phyloP scores from a whole-genome alignment of 352 stramenopile species.

The Blastocystis sp. region DNA sequence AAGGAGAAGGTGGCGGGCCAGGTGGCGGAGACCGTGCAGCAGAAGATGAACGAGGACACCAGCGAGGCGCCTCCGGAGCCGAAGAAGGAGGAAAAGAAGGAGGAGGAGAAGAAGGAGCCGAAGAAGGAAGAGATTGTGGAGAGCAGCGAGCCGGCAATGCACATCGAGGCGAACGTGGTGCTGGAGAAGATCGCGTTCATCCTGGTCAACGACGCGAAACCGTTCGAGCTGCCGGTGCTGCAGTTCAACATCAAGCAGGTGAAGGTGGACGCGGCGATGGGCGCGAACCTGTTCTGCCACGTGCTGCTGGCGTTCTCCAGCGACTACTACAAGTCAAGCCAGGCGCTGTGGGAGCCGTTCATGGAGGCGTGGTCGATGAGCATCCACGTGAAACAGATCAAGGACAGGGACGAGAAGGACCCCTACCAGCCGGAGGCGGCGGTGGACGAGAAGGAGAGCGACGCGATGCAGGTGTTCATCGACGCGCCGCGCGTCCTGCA shows the following conservation, averaged over 20 bases:
- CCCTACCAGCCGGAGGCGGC: neutral
- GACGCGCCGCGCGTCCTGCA: slow-evolving; percentile 37
- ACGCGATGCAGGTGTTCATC: slow-evolving; percentile 43
- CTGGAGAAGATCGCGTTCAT: slow-evolving; percentile 66
- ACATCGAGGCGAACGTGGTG: slow-evolving; percentile 48
- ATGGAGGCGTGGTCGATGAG: slow-evolving; percentile 61
- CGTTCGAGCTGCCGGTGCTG: slow-evolving; percentile 52
- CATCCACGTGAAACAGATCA: slow-evolving; percentile 65
- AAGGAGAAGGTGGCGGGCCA: slow-evolving; percentile 34
- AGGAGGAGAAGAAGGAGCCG: neutral
- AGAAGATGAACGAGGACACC: neutral
- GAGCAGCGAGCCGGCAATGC: neutral
- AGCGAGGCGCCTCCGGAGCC: neutral
- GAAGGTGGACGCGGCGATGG: slow-evolving; percentile 58
- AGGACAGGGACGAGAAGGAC: slow-evolving; percentile 41
- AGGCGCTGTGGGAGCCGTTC: slow-evolving; percentile 67
- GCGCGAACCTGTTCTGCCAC: slow-evolving; percentile 43
- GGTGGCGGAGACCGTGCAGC: neutral
- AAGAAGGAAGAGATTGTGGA: neutral
- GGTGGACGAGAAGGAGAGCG: slow-evolving; percentile 17
- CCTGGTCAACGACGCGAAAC: slow-evolving; percentile 49
- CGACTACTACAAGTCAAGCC: slow-evolving; percentile 62
- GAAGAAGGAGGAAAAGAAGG: neutral
- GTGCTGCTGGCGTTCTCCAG: slow-evolving; percentile 17
- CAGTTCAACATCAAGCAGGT: slow-evolving; percentile 57